These are phyloP conservation scores for Eucalyptus viminalis DNA, from an alignment of 345 rosid species.

Conservation along the genomic window DNA sequence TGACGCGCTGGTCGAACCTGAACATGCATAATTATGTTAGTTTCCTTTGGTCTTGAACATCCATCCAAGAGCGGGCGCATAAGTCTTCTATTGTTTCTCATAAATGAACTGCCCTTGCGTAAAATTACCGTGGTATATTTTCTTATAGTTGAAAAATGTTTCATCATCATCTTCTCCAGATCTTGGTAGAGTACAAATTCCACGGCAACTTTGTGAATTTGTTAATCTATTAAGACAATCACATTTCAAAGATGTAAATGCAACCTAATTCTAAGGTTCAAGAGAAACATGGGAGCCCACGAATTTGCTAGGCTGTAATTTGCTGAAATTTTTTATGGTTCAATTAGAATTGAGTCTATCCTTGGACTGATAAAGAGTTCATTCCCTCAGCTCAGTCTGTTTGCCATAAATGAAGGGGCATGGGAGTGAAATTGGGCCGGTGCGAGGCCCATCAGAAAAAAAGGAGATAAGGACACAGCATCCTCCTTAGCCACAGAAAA, in stretches of 20 bases:
- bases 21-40: not conserved
- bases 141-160: not conserved
- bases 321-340: not conserved
- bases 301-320: not conserved
- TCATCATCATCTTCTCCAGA: not conserved
- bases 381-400: not conserved
- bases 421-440: not conserved
- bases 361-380: not conserved
- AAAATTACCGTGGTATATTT: not conserved
- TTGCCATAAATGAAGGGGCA: not conserved
- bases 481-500: not conserved
- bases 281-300: not conserved
- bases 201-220: not conserved
- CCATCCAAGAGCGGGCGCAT: not conserved
- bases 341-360: not conserved
- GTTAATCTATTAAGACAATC: not conserved
- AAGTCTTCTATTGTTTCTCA: not conserved
- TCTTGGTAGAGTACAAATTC: not conserved
- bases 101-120: not conserved
- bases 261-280: not conserved
- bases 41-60: slow-evolving; percentile 17
- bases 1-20: slow-evolving; percentile 85
- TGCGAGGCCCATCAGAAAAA: not conserved
- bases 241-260: not conserved
- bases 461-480: not conserved